Conservation (phyloP, 768 basidiomycete species). For the Psilocybe tampanensis region DNA sequence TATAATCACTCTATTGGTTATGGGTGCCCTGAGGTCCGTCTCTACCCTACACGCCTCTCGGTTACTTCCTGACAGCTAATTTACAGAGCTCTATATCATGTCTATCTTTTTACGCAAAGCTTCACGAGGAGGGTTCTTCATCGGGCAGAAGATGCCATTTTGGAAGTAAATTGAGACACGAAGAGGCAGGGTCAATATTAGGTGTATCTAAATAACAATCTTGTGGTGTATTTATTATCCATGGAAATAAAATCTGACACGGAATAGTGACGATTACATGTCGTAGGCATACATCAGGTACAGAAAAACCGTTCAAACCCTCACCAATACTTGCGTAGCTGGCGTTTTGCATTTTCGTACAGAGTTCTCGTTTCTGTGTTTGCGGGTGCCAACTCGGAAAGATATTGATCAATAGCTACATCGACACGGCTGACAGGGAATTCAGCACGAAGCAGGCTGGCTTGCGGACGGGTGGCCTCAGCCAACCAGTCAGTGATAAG, state of each 20-base stretch:
- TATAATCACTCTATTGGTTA: constrained; percentile 58
- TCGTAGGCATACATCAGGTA: constrained; percentile 16
- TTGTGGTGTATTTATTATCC: constrained; percentile 4
- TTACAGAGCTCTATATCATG: constrained; percentile 66
- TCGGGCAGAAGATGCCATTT: constrained; percentile 78
- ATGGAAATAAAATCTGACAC: constrained; percentile 3
- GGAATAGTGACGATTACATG: constrained; percentile 8
- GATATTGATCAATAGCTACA: constrained; percentile 70
- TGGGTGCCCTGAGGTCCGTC: constrained; percentile 62
- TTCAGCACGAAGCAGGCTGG: constrained; percentile 60
- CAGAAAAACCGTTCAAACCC: constrained; percentile 2
- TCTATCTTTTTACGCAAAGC: constrained; percentile 65
- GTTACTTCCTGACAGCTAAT: constrained; percentile 8
- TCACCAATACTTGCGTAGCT: constrained; percentile 74
- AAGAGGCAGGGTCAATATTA: neutral
- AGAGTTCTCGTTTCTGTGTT: constrained; percentile 61
- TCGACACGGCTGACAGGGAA: constrained; percentile 83
- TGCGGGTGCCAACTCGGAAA: constrained; percentile 65
- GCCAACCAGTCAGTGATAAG: constrained; percentile 82
- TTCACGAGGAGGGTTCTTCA: constrained; percentile 61
- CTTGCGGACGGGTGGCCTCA: constrained; percentile 73
- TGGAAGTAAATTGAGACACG: constrained; percentile 59
- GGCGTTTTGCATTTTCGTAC: constrained; percentile 74
- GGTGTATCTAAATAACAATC: neutral
- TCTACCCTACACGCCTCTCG: neutral